Evolutionary conservation across 1,284 basidiomycete species (phyloP), one percentile per base, ranked within the genome.

Genomic region (Rhodotorula sp.): DNA sequence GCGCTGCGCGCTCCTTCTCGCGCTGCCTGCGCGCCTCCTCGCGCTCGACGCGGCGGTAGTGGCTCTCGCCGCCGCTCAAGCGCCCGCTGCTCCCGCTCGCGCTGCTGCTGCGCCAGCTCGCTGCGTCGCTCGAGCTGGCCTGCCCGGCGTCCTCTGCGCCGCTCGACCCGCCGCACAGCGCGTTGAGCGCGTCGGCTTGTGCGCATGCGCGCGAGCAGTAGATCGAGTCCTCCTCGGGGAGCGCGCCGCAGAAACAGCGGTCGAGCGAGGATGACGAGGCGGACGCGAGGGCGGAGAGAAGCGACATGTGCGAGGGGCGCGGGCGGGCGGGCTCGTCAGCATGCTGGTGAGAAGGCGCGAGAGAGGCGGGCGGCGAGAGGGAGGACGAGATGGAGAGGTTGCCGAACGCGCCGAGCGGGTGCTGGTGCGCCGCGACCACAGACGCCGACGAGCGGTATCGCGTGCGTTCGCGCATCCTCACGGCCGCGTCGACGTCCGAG

Each of bases 161-260:
- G 21, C 58, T 60, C 58, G 60, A 64, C 10, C 58, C 58, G 4
- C 64, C 74, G 44, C 70, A 71, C 7, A 76, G 58, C 10, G 74
- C 72, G n/a, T 69, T 66, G 44, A 76, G 46, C 61, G 74, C 74
- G 57, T 76, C 74, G 7, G 63, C 61, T 4, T 68, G 70, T 4
- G 72, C 72, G 64, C 74, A 76, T 14, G 55, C 46, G 2, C 66
- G 50, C 13, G 58, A 57, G 68, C 74, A 76, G 61, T 76, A 76
- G 61, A 76, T 76, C 53, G 63, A 66, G 49, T 76, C 74, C 50
- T 71, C 72, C 45, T 76, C 72, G 49, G 66, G 61, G 0, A 42
- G 50, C 9, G 44, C 44, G 34, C 74, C 74, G 61, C 74, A 76
- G 63, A 76, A 76, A 64, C 74, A 76, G 4, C 25, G 49, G 58